phyloP scores from a whole-genome alignment of 768 basidiomycete species.

The Cystofilobasidium macerans region DNA sequence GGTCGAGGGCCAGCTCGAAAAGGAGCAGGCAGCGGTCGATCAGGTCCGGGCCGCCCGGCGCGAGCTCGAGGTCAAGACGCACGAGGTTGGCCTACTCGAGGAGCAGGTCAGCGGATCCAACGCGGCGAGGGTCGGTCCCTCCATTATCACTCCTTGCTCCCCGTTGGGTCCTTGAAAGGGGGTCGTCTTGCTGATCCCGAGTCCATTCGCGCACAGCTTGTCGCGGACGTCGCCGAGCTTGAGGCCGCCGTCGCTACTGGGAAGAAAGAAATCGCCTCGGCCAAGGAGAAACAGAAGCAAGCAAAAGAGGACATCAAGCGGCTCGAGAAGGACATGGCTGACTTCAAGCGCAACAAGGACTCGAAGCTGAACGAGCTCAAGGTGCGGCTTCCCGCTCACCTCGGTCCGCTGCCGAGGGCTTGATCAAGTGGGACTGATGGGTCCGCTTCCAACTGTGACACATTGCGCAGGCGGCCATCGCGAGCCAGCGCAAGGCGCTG shows the following conservation, averaged over 20 bases:
- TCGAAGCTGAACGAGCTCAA: constrained; percentile 91
- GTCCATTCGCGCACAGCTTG: constrained; percentile 47
- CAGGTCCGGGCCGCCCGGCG: constrained; percentile 45
- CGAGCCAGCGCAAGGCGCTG: constrained; percentile 64
- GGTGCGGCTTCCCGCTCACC: constrained; percentile 41
- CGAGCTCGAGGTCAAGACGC: constrained; percentile 78
- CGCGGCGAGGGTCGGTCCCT: constrained; percentile 60
- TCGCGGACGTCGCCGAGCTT: constrained; percentile 62
- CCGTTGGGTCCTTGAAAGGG: not conserved
- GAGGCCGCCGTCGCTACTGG: constrained; percentile 56
- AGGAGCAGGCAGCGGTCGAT: constrained; percentile 39
- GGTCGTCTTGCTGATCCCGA: not conserved
- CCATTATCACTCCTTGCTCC: not conserved
- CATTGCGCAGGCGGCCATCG: constrained; percentile 69
- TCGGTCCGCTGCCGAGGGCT: no score
- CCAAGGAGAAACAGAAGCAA: constrained; percentile 63
- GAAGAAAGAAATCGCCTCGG: constrained; percentile 39
- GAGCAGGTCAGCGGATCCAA: constrained; percentile 81
- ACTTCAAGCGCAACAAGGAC: constrained; percentile 98
- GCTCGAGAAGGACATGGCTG: constrained; percentile 91
- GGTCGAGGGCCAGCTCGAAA: constrained; percentile 50
- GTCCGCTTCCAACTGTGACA: no score
- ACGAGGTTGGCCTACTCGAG: constrained; percentile 68
- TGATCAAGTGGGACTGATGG: no score
- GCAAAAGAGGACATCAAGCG: constrained; percentile 70